Conservation (phyloP, 2,329 filamentous ascomycete species). For the Blastomyces gilchristii region DNA sequence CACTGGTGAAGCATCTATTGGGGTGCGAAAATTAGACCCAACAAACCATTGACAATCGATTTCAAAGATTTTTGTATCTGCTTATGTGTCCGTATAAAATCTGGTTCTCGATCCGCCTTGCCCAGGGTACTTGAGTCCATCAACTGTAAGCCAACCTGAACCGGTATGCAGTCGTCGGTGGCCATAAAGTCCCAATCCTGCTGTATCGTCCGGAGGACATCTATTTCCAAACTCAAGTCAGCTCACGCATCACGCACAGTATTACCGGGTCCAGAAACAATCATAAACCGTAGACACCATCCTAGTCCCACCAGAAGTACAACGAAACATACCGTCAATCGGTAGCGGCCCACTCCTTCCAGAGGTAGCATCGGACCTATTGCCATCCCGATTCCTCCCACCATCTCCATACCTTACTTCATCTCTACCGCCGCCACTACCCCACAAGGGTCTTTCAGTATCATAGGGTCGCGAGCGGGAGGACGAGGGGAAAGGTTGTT, state of each 20-base stretch:
- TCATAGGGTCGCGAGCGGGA: conserved; percentile 4
- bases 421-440: conserved; percentile 4
- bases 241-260: conserved; percentile 1
- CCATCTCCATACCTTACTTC: background rate
- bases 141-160: conserved; percentile 88
- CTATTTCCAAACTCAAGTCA: conserved; percentile 21
- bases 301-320: background rate
- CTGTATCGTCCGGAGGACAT: conserved; percentile 71
- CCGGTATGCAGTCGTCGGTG: conserved; percentile 75
- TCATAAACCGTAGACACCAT: background rate
- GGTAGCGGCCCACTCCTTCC: conserved; percentile 22
- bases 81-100: conserved; percentile 72
- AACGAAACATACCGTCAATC: conserved; percentile 26
- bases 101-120: conserved; percentile 73
- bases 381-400: conserved; percentile 17
- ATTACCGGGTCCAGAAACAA: conserved; percentile 4
- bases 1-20: background rate
- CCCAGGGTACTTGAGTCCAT: conserved; percentile 91
- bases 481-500: background rate
- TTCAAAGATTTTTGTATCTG: conserved; percentile 90
- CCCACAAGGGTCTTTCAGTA: background rate
- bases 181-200: conserved; percentile 89
- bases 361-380: conserved; percentile 14
- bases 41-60: conserved; percentile 69
- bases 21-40: background rate